Percentiles rank a stretch among this genome's conserved stretches.
Conservation (phyloP, 345 rosid genomes). For the Ricinus communis region DNA sequence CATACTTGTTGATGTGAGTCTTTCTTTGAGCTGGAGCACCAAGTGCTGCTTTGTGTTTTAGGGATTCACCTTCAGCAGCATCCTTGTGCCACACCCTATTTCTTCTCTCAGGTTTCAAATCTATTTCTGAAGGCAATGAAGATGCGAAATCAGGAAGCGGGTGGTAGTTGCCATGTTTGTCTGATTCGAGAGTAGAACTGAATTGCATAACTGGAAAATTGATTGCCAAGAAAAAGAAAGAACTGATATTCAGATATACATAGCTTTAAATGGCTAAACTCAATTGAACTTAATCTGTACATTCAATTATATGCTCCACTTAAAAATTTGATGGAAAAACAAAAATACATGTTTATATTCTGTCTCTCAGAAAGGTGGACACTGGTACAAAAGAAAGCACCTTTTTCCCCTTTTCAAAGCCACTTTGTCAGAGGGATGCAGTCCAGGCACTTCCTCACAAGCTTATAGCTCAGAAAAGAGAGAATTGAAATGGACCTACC, state of each 20-base stretch:
- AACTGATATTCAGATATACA: background rate
- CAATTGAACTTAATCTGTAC: background rate
- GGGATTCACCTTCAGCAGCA: slow-evolving; percentile 8
- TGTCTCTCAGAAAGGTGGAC: background rate
- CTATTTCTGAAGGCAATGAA: slow-evolving; percentile 6
- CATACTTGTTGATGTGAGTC: slow-evolving; percentile 43
- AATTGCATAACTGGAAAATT: slow-evolving; percentile 29
- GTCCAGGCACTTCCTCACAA: slow-evolving; percentile 21
- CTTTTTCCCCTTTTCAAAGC: slow-evolving; percentile 7
- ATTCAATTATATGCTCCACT: background rate
- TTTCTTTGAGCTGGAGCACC: background rate
- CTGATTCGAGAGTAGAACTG: slow-evolving; percentile 23
- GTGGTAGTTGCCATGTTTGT: slow-evolving; percentile 16
- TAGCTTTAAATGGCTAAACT: background rate
- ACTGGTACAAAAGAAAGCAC: background rate
- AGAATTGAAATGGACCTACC: slow-evolving; percentile 3
- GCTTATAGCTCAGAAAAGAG: background rate
- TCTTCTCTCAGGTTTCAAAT: slow-evolving; percentile 10
- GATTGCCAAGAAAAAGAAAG: background rate
- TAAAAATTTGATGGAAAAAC: background rate
- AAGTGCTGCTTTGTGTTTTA: background rate
- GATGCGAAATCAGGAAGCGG: slow-evolving; percentile 28
- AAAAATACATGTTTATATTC: background rate
- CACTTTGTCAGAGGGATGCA: slow-evolving; percentile 2
- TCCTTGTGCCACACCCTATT: slow-evolving; percentile 7